These are phyloP conservation scores for Anthracocystis setariae DNA, from an alignment of 1,284 basidiomycete species.

Conservation along the genomic window DNA sequence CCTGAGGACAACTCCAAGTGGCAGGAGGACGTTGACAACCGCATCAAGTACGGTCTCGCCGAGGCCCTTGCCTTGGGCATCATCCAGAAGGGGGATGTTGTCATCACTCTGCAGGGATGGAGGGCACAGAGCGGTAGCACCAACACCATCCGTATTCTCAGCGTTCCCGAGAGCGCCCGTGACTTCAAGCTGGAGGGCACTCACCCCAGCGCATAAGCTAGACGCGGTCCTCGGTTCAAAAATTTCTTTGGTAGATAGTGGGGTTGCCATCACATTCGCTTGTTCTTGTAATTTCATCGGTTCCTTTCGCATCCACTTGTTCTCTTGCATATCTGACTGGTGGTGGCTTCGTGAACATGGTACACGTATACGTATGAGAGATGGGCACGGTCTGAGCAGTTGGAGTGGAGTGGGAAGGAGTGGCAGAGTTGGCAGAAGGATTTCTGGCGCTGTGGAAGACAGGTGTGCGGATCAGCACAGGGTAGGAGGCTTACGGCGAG, in stretches of 20 bases:
- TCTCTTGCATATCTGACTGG: not conserved
- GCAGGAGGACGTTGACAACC: slow-evolving; percentile 87
- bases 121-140: slow-evolving; percentile 94
- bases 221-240: not conserved
- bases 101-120: slow-evolving; percentile 98
- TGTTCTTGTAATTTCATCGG: slow-evolving; percentile 25
- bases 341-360: not conserved
- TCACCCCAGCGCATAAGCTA: slow-evolving; percentile 6
- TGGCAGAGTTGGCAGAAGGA: no score
- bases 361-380: no score
- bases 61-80: slow-evolving; percentile 87
- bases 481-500: no score
- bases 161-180: slow-evolving; percentile 58
- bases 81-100: slow-evolving; percentile 86
- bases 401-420: no score
- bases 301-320: slow-evolving; percentile 11
- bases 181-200: slow-evolving; percentile 65
- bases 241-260: not conserved
- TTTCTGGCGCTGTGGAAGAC: no score
- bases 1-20: slow-evolving; percentile 86
- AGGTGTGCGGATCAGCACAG: not conserved
- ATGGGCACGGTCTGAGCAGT: no score
- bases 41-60: slow-evolving; percentile 79
- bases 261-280: slow-evolving; percentile 4
- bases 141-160: slow-evolving; percentile 67